Percentiles rank a stretch among this genome's conserved stretches.
Evolutionary conservation across 257 asterid species (phyloP).

Genomic region (Ocimum tenuiflorum): DNA sequence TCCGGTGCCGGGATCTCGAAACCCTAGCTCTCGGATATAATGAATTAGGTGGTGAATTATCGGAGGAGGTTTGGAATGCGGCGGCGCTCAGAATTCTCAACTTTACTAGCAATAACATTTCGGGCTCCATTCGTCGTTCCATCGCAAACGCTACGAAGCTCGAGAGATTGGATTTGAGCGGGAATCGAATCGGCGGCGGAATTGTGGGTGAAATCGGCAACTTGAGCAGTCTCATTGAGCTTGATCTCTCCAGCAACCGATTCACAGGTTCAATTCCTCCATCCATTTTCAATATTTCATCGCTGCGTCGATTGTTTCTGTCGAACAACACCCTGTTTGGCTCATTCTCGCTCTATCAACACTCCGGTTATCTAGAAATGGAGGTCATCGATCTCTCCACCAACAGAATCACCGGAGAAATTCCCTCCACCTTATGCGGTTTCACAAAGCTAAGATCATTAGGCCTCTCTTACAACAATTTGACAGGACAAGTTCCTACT

Average conservation of each 20-base stretch:
- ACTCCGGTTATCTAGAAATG: background rate
- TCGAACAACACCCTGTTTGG: slow-evolving; percentile 28
- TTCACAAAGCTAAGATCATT: slow-evolving; percentile 11
- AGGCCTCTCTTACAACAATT: slow-evolving; percentile 17
- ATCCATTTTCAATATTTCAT: slow-evolving; percentile 25
- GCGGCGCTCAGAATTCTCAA: background rate
- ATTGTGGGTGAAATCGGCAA: background rate
- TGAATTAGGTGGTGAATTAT: background rate
- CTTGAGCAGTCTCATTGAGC: background rate
- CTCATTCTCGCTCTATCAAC: slow-evolving; percentile 6
- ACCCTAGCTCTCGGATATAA: background rate
- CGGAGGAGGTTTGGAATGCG: background rate
- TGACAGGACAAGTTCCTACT: slow-evolving; percentile 25
- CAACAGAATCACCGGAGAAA: slow-evolving; percentile 12
- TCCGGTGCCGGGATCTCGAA: background rate
- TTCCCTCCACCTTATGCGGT: slow-evolving; percentile 28
- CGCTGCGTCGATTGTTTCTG: slow-evolving; percentile 15
- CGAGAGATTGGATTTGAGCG: background rate
- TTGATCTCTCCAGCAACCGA: slow-evolving; percentile 12
- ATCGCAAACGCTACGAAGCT: background rate
- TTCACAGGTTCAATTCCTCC: slow-evolving; percentile 30
- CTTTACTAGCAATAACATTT: background rate
- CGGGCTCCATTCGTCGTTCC: background rate
- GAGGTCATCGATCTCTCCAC: slow-evolving; percentile 19
- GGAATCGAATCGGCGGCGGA: background rate